Conservation (phyloP, 2,329 filamentous ascomycete species). For the Bipolaris bicolor region DNA sequence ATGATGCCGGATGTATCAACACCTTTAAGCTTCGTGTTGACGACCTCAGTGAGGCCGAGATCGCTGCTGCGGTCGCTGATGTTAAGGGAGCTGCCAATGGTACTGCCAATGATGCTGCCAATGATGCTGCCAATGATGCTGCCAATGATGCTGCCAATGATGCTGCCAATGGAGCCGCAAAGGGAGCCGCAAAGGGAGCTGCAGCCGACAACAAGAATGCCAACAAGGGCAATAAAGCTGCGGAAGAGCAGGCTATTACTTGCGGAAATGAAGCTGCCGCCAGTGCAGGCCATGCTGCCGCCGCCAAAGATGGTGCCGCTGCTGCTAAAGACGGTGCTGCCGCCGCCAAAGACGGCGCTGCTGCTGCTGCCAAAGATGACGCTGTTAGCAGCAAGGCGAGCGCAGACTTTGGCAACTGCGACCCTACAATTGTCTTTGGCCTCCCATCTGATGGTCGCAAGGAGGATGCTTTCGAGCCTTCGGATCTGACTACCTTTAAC, state of each 20-base stretch:
- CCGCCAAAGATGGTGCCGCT: no score
- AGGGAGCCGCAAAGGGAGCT: slow-evolving; percentile 1
- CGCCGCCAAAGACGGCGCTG: not conserved
- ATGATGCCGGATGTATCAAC: slow-evolving; percentile 62
- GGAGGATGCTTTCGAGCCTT: slow-evolving; percentile 52
- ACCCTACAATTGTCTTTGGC: slow-evolving; percentile 59
- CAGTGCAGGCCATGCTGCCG: not conserved
- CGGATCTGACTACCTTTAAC: slow-evolving; percentile 54
- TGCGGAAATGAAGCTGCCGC: slow-evolving; percentile 1
- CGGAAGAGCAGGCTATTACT: slow-evolving; percentile 2
- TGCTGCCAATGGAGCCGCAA: not conserved
- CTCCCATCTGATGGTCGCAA: slow-evolving; percentile 57
- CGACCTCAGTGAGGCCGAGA: slow-evolving; percentile 61
- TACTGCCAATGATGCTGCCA: no score
- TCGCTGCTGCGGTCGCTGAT: slow-evolving; percentile 55
- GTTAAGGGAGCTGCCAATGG: slow-evolving; percentile 9
- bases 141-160: no score
- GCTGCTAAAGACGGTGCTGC: not conserved
- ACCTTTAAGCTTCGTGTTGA: slow-evolving; percentile 59
- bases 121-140: no score
- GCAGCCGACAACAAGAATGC: not conserved
- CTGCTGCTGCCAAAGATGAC: not conserved
- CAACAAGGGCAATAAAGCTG: not conserved
- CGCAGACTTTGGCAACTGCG: slow-evolving; percentile 54
- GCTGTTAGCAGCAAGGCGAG: not conserved